Conservation (phyloP, 2,329 filamentous ascomycete species). For the Kalaharituber pfeilii region DNA sequence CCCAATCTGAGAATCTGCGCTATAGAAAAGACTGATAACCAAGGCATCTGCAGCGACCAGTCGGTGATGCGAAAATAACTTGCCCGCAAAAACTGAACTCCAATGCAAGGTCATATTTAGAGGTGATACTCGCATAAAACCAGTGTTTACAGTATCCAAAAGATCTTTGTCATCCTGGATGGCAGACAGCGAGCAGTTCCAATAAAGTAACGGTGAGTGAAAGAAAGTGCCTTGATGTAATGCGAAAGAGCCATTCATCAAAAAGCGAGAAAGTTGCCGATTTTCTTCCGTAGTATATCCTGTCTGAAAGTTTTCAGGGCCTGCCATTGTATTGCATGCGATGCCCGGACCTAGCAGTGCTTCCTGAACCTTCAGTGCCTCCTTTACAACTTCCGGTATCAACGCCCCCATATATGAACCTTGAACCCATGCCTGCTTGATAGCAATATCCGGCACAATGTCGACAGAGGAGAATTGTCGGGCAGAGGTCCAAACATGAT, state of each 20-base stretch:
- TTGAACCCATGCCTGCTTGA: constrained; percentile 69
- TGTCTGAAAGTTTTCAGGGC: background rate
- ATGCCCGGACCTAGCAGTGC: constrained; percentile 39
- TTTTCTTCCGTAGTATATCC: background rate
- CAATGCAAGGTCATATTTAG: constrained; percentile 59
- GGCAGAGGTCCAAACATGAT: constrained; percentile 66
- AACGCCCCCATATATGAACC: constrained; percentile 65
- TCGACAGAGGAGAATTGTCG: constrained; percentile 40
- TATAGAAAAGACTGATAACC: constrained; percentile 59
- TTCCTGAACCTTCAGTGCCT: constrained; percentile 53
- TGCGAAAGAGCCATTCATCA: background rate
- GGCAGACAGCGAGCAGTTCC: constrained; percentile 44
- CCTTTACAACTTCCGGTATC: constrained; percentile 44
- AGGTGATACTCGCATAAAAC: constrained; percentile 43
- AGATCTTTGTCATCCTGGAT: constrained; percentile 47
- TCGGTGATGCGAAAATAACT: constrained; percentile 49
- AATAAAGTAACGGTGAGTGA: constrained; percentile 69
- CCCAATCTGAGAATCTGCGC: constrained; percentile 45
- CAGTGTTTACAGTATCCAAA: constrained; percentile 50
- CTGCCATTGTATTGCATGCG: background rate
- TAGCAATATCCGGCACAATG: constrained; percentile 50
- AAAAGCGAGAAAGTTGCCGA: background rate
- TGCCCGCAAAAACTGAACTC: constrained; percentile 69
- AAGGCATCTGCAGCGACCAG: constrained; percentile 58
- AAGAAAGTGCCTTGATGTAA: constrained; percentile 35